Evolutionary conservation across 1,284 basidiomycete genomes (phyloP), one percentile per base, ranked within the genome.

Genomic region (Apiotrichum sp.): DNA sequence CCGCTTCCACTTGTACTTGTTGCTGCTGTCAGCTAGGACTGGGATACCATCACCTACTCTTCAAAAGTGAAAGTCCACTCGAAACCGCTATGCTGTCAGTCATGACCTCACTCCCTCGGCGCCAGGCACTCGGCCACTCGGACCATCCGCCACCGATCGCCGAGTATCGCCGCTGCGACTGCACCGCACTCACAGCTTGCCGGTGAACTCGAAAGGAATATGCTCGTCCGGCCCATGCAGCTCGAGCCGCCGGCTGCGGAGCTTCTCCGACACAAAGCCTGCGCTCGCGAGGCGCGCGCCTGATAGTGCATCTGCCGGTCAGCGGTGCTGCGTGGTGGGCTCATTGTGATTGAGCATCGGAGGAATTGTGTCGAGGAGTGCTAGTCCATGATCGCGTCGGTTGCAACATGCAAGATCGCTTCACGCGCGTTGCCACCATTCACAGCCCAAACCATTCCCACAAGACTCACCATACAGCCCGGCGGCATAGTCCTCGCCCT

Each of bases 31-130:
- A 52, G 42, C 51, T 4, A 1, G 13, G 29, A 29, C 29, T 29
- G 29, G 29, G 29, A 29, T 29, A 29, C 29, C 3, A 0, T 4
- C 43, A 53, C 72, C 59, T 42, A 74, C 71, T 60, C 69, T 59
- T 74, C 70, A 49, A 73, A 75, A 3, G 56, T 58, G 41, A 76
- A 73, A 9, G 72, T 67, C 74, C 74, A 76, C 63, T 76, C 72
- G 40, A 39, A 52, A 11, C 47, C 47, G 22, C 47, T 48, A n/a
- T 1, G n/a, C 8, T 11, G 33, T 36, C 16, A 51, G 40, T 57
- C 35, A 43, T 13, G 42, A 11, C 29, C 29, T 29, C 29, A 29
- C 29, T 3, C 29, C 29, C 3, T 29, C 29, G 29, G 29, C 29
- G 29, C 29, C 29, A 29, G 29, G 29, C 29, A 29, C 29, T 29